These are phyloP conservation scores for Sporothrix phasma DNA, from an alignment of 2,329 filamentous ascomycete genomes.

Conservation along the genomic window DNA sequence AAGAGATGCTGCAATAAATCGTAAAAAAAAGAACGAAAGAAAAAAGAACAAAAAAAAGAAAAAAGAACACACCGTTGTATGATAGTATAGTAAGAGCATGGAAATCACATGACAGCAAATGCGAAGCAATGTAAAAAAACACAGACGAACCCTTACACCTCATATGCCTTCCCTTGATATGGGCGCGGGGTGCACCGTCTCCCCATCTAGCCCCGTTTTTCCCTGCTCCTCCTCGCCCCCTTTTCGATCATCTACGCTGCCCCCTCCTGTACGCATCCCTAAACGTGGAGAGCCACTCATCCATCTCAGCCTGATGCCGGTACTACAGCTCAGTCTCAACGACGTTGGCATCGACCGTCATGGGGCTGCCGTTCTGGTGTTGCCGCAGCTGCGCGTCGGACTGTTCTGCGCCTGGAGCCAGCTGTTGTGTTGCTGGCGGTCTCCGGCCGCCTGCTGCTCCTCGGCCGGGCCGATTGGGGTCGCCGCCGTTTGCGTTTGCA, in stretches of 20 bases:
- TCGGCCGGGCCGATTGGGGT: constrained; percentile 31
- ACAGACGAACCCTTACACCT: neutral
- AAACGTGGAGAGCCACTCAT: too few species aligned
- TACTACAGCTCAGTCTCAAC: constrained; percentile 45
- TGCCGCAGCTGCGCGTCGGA: constrained; percentile 29
- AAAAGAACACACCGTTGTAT: neutral
- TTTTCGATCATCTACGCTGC: too few species aligned
- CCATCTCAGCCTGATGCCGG: neutral
- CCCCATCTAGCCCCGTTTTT: neutral
- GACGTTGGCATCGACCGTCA: constrained; percentile 46
- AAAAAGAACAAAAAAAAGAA: too few species aligned
- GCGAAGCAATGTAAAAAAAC: neutral
- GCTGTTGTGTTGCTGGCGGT: constrained; percentile 24
- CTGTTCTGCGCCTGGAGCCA: constrained; percentile 21
- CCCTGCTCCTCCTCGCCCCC: neutral
- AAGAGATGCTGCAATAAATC: neutral
- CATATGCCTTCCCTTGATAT: neutral
- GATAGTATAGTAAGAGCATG: neutral
- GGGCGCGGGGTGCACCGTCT: neutral
- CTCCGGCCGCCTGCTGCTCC: constrained; percentile 33
- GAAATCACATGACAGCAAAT: neutral
- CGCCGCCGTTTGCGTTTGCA: constrained; percentile 45
- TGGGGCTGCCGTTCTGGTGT: constrained; percentile 46
- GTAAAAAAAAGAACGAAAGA: too few species aligned
- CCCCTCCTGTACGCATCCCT: neutral